A percentile compares a stretch with the other conserved stretches of the same genome.
phyloP scores from a whole-genome alignment of 2,329 filamentous ascomycete genomes.

The Aspergillus flavus region DNA sequence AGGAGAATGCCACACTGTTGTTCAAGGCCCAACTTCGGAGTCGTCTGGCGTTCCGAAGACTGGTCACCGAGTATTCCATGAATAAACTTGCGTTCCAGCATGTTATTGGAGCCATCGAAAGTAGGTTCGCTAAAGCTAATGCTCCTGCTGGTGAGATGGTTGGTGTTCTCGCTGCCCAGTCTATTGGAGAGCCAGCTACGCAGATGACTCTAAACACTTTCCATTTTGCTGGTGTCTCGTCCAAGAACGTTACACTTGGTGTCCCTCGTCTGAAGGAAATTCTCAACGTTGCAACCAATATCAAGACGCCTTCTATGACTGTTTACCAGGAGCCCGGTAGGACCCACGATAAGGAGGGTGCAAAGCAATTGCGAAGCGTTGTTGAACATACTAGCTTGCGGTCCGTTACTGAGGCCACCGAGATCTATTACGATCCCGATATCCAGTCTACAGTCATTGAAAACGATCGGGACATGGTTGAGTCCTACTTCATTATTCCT shows the following conservation, averaged over 20 bases:
- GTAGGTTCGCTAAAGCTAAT: conserved; percentile 79
- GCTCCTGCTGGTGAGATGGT: conserved; percentile 98
- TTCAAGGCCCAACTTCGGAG: conserved; percentile 93
- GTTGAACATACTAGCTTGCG: conserved; percentile 95
- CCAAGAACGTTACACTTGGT: conserved; percentile 99
- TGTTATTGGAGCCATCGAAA: conserved; percentile 86
- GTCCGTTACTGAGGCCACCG: conserved; percentile 86
- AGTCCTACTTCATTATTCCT: conserved; percentile 93
- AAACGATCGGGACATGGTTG: conserved; percentile 89
- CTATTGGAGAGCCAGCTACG: conserved; percentile 96
- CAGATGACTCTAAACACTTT: conserved; percentile 99
- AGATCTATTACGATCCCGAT: conserved; percentile 97
- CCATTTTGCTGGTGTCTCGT: conserved; percentile 99
- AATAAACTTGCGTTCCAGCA: conserved; percentile 93
- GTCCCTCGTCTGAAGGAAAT: conserved; percentile 99
- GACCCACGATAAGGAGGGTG: conserved; percentile 70
- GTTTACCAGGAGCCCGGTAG: conserved; percentile 74
- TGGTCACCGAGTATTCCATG: conserved; percentile 82
- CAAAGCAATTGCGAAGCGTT: conserved; percentile 81
- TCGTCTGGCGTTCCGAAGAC: conserved; percentile 85
- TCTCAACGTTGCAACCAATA: conserved; percentile 94
- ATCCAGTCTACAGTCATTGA: conserved; percentile 82
- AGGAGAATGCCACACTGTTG: conserved; percentile 82
- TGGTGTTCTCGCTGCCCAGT: conserved; percentile 94
- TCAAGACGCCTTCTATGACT: conserved; percentile 97